Evolutionary conservation across 371 early-diverging fungal genomes (phyloP).

Genomic region (Mortierella sp.): DNA sequence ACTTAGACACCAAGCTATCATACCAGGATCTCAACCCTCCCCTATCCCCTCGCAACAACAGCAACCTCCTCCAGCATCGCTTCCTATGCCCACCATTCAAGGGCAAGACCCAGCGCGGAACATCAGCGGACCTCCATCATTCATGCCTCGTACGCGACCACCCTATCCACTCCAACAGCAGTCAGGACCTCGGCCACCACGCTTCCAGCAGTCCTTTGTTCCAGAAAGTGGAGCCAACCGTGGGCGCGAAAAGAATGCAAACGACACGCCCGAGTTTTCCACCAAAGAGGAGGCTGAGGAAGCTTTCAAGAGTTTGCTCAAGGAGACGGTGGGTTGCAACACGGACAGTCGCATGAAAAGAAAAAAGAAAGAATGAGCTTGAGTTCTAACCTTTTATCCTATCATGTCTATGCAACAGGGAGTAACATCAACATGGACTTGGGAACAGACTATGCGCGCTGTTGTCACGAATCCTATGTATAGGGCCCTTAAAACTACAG

Average conservation of each 20-base stretch:
- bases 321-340: constrained; percentile 67
- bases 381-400: neutral
- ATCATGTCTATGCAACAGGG: constrained; percentile 59
- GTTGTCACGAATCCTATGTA: constrained; percentile 88
- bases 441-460: constrained; percentile 93
- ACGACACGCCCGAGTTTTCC: constrained; percentile 67
- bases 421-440: constrained; percentile 86
- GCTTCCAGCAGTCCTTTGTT: constrained; percentile 40
- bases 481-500: constrained; percentile 82
- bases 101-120: neutral
- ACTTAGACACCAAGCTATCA: constrained; percentile 29
- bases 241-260: constrained; percentile 20
- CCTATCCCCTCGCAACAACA: constrained; percentile 16
- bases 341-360: neutral
- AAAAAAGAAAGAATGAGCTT: neutral
- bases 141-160: constrained; percentile 21
- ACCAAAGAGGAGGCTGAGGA: constrained; percentile 88
- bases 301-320: constrained; percentile 82
- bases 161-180: constrained; percentile 22
- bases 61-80: constrained; percentile 1
- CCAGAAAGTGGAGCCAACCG: constrained; percentile 8
- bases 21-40: constrained; percentile 15
- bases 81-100: neutral
- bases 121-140: constrained; percentile 11
- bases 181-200: constrained; percentile 29